Conservation (phyloP, 2,329 filamentous ascomycete species). For the Verticillium tricorpus region DNA sequence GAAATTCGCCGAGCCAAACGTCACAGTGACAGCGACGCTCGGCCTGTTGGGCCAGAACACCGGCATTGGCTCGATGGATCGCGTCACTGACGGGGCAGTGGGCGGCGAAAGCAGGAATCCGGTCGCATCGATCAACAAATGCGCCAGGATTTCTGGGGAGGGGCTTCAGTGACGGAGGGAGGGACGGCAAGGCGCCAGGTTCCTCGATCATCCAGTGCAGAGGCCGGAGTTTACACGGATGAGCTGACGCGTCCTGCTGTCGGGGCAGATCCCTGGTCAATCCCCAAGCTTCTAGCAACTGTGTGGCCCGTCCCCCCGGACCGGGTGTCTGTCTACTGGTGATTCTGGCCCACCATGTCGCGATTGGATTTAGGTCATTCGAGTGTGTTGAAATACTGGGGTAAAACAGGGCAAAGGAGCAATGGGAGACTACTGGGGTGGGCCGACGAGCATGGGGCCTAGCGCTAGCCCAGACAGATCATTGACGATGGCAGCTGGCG, state of each 20-base stretch:
- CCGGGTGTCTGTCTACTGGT: not conserved
- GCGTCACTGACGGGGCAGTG: not conserved
- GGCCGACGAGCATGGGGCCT: slow-evolving; percentile 9
- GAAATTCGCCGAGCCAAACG: not conserved
- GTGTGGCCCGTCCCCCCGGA: not conserved
- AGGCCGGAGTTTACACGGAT: not conserved
- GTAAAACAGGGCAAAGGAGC: not conserved
- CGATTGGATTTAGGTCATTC: not conserved
- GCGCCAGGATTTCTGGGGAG: not conserved
- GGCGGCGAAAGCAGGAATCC: not conserved
- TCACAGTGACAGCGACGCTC: not conserved
- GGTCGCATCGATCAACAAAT: not conserved
- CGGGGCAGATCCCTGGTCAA: not conserved
- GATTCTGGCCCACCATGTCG: not conserved
- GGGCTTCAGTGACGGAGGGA: not conserved
- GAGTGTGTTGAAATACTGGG: not conserved
- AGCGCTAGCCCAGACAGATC: not conserved
- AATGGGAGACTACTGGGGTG: not conserved
- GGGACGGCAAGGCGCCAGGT: not conserved
- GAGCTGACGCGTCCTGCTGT: not conserved
- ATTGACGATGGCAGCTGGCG: not conserved
- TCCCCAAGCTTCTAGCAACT: not conserved
- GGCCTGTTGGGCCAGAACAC: not conserved
- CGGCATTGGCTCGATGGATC: not conserved
- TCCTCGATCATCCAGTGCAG: not conserved